Conservation (phyloP, 2,329 filamentous ascomycete genomes). For the Penicillium expansum region DNA sequence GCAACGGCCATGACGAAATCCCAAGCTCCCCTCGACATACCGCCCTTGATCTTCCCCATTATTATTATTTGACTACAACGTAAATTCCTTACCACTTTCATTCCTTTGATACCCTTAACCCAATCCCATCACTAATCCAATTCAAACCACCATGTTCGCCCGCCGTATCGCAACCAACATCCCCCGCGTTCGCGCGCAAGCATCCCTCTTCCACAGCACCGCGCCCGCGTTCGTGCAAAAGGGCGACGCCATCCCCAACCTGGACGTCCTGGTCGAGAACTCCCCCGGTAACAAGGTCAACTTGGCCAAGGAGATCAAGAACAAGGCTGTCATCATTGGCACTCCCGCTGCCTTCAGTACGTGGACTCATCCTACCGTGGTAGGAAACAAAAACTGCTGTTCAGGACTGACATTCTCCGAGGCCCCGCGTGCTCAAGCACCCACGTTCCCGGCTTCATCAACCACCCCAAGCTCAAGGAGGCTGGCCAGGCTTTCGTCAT, state of each 20-base stretch:
- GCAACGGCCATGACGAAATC: slow-evolving; percentile 9
- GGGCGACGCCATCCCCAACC: slow-evolving; percentile 74
- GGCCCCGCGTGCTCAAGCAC: slow-evolving; percentile 62
- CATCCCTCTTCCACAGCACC: slow-evolving; percentile 41
- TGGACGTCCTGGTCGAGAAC: slow-evolving; percentile 75
- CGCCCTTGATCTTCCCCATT: not conserved
- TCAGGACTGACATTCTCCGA: slow-evolving; percentile 23
- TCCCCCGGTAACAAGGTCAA: slow-evolving; percentile 92
- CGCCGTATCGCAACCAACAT: slow-evolving; percentile 35
- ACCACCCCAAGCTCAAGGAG: slow-evolving; percentile 70
- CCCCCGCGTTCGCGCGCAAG: slow-evolving; percentile 32
- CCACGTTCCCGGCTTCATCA: slow-evolving; percentile 85
- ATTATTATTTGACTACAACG: not conserved
- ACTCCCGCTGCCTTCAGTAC: slow-evolving; percentile 74
- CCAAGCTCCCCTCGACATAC: not conserved
- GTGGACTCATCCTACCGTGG: slow-evolving; percentile 23
- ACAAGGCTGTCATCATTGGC: slow-evolving; percentile 78
- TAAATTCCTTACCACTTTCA: not conserved
- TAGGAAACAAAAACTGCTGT: not conserved
- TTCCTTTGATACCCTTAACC: not conserved
- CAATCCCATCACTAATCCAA: not conserved
- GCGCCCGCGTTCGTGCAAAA: slow-evolving; percentile 59
- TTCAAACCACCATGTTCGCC: slow-evolving; percentile 34
- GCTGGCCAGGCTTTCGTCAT: slow-evolving; percentile 86
- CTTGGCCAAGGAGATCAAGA: slow-evolving; percentile 72